Percentiles rank a stretch among this genome's conserved stretches.
These are phyloP conservation scores for Populus tomentosa DNA, from an alignment of 441 rosid genomes.

Conservation along the genomic window DNA sequence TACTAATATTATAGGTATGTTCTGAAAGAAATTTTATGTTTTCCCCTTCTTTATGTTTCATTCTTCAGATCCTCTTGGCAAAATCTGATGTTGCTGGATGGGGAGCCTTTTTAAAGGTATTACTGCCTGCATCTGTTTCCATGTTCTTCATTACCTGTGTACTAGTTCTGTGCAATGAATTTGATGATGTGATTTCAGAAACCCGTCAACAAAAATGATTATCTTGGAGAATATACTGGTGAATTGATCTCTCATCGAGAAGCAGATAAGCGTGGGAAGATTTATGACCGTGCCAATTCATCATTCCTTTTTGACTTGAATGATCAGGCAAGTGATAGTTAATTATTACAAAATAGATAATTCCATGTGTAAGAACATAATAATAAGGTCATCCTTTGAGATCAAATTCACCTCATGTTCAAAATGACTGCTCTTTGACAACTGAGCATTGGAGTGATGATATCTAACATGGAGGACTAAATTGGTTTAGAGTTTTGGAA, in stretches of 20 bases:
- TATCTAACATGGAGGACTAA: neutral
- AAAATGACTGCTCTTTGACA: neutral
- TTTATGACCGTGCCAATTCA: constrained; percentile 59
- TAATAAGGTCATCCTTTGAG: neutral
- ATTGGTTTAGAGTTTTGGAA: neutral
- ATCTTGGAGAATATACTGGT: constrained; percentile 93
- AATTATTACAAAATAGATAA: neutral
- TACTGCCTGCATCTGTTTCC: neutral
- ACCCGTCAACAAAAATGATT: constrained; percentile 65
- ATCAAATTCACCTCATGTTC: neutral
- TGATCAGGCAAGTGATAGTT: constrained; percentile 63
- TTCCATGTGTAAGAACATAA: neutral
- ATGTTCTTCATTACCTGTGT: neutral
- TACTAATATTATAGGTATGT: neutral
- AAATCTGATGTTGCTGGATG: constrained; percentile 88
- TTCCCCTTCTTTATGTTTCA: neutral
- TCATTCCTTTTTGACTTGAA: constrained; percentile 87
- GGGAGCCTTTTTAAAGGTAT: constrained; percentile 90
- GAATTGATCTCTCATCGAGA: constrained; percentile 76
- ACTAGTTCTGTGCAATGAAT: constrained; percentile 13
- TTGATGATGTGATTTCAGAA: constrained; percentile 43
- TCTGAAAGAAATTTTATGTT: constrained; percentile 11
- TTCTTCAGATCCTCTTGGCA: constrained; percentile 64
- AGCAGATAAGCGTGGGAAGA: constrained; percentile 83
- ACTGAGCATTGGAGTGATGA: neutral